phyloP scores from a whole-genome alignment of 257 asterid genomes.

The Galeopsis tetrahit region DNA sequence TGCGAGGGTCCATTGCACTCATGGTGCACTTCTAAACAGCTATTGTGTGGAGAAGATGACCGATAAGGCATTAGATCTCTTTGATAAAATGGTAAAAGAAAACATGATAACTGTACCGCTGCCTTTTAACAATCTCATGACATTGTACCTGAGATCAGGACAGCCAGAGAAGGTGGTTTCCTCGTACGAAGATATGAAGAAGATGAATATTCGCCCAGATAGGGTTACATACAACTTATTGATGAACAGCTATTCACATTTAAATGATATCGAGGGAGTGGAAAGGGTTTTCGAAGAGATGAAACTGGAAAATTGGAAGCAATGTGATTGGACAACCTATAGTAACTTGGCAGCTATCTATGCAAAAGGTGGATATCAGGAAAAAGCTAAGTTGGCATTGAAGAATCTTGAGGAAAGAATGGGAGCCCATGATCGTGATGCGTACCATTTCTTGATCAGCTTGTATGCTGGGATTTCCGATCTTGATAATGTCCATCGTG shows the following conservation, averaged over 20 bases:
- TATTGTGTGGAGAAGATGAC: conserved; percentile 66
- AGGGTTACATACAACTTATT: conserved; percentile 63
- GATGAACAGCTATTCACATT: conserved; percentile 61
- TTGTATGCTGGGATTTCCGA: conserved; percentile 66
- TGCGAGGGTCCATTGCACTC: conserved; percentile 45
- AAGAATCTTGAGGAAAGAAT: conserved; percentile 58
- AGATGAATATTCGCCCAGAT: conserved; percentile 46
- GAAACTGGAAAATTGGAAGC: conserved; percentile 46
- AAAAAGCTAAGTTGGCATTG: conserved; percentile 70
- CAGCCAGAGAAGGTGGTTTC: conserved; percentile 60
- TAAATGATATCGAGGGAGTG: conserved; percentile 67
- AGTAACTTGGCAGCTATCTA: conserved; percentile 73
- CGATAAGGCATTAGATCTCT: conserved; percentile 59
- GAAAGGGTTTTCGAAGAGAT: conserved; percentile 79
- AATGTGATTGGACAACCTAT: conserved; percentile 73
- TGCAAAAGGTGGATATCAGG: conserved; percentile 53
- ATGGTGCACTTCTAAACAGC: conserved; percentile 75
- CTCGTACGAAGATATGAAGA: conserved; percentile 65
- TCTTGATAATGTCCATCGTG: conserved; percentile 57
- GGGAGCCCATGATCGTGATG: conserved; percentile 54
- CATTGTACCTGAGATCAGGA: conserved; percentile 54
- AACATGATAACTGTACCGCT: conserved; percentile 42
- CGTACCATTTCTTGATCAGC: conserved; percentile 66
- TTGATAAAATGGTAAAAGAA: conserved; percentile 55
- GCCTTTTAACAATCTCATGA: conserved; percentile 69